phyloP scores from a whole-genome alignment of 139 green algal genomes.

The Picochlorum sp. region DNA sequence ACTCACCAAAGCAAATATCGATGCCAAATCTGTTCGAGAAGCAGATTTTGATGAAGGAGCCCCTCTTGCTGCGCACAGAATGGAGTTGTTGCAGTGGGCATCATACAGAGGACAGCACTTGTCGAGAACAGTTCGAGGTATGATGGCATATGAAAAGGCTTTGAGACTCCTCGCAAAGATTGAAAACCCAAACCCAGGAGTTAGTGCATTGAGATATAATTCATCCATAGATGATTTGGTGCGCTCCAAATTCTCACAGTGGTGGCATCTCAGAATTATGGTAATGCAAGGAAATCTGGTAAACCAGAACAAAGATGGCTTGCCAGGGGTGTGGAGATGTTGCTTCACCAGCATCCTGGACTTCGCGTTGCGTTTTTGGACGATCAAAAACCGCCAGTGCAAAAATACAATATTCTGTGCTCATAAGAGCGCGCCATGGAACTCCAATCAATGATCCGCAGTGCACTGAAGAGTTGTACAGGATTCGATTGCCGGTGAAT shows the following conservation, averaged over 20 bases:
- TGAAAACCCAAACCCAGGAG: conserved; percentile 36
- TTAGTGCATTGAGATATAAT: conserved; percentile 27
- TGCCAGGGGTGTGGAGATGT: conserved; percentile 40
- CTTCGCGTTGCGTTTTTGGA: conserved; percentile 58
- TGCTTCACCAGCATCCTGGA: conserved; percentile 42
- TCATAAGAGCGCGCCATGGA: conserved; percentile 20
- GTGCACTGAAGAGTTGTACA: conserved; percentile 32
- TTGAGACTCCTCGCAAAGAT: conserved; percentile 46
- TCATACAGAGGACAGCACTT: conserved; percentile 76
- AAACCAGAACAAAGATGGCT: conserved; percentile 36
- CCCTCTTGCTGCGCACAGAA: conserved; percentile 24
- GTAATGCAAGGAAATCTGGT: conserved; percentile 16
- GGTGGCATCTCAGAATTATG: conserved; percentile 58
- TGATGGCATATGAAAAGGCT: conserved; percentile 63
- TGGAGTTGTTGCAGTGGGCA: conserved; percentile 76
- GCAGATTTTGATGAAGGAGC: conserved; percentile 42
- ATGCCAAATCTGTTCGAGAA: conserved; percentile 24
- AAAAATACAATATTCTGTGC: conserved; percentile 22
- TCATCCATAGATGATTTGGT: conserved; percentile 43
- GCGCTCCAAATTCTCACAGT: conserved; percentile 71
- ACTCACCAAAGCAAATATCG: conserved; percentile 6
- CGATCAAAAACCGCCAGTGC: background rate
- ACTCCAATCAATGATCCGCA: conserved; percentile 17
- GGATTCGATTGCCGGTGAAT: conserved; percentile 51
- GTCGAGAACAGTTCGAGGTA: conserved; percentile 63